Base-by-base conservation (phyloP, 768 basidiomycete genomes). In the Brasilioporus rufonigricans region DNA sequence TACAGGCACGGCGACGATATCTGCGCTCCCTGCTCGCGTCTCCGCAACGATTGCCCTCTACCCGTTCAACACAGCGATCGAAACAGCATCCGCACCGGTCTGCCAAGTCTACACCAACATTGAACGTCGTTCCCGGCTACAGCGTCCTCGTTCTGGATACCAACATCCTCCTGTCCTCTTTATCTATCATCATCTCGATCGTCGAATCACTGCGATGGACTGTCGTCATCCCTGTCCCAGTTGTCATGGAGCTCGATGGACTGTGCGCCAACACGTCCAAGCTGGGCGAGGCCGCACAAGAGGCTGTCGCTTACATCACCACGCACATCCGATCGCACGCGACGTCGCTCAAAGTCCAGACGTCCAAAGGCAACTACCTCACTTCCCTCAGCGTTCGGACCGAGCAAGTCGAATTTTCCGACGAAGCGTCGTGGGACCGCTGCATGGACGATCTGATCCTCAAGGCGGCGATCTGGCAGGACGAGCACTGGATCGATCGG, bases 161-260 rank as follows among this genome's bases (percentile, higher is more conserved):
- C 45, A 98, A 98, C 73, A 91, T 98, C 52, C 77, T 99, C 0
- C 80, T 98, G 16, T 89, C 91, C 0, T 93, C 92, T 0, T 77
- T 98, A 5, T 69, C 84, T 0, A 76, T 88, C 60, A 78, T 99
- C 55, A 71, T 81, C 0, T 80, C 85, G 13, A 77, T 98, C 55
- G 77, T 98, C 48, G 91, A 96, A 69, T 85, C 84, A 56, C 72
- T 84, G 18, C 76, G 76, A 26, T 98, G 94, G 93, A 97, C 92
- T 0, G 78, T 96, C 44, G 77, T 99, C 54, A 76, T 99, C 0
- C 97, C 97, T 4, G 81, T 98, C 4, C 95, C 94, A 0, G 96
- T 97, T 57, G 82, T 98, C 66, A 98, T 95, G 80, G 97, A 99
- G 63, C 85, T 99, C 9, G 96, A 99, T 61, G 93, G 94, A n/a